phyloP scores from a whole-genome alignment of 768 basidiomycete species.

The Exsudoporus frostii region DNA sequence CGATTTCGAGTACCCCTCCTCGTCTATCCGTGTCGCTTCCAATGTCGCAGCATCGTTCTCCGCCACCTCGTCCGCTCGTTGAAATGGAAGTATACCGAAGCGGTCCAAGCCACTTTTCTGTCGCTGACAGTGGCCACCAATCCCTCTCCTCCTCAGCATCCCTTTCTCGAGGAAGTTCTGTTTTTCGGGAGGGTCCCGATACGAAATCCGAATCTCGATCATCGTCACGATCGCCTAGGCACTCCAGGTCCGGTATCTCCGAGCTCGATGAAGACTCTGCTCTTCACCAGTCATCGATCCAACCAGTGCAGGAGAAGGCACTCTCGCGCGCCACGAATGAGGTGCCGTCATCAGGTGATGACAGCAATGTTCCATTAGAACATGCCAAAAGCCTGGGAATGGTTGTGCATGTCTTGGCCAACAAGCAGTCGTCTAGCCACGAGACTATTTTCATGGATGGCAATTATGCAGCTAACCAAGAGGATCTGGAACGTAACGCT shows the following conservation, averaged over 20 bases:
- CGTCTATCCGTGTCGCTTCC: slow-evolving; percentile 16
- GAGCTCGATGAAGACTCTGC: slow-evolving; percentile 17
- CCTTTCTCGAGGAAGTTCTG: slow-evolving; percentile 28
- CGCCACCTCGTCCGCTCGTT: slow-evolving; percentile 18
- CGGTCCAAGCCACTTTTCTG: slow-evolving; percentile 1
- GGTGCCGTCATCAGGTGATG: slow-evolving; percentile 9
- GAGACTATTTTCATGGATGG: slow-evolving; percentile 22
- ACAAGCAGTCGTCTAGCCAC: slow-evolving; percentile 21
- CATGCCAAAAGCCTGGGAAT: slow-evolving; percentile 19
- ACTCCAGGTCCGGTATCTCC: slow-evolving; percentile 28
- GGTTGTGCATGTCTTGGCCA: slow-evolving; percentile 7
- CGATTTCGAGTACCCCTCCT: slow-evolving; percentile 34
- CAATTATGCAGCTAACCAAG: slow-evolving; percentile 11
- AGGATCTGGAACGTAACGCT: slow-evolving; percentile 11
- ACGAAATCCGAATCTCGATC: slow-evolving; percentile 43
- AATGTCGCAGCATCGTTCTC: slow-evolving; percentile 21
- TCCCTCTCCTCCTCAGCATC: slow-evolving; percentile 18
- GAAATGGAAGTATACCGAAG: slow-evolving; percentile 6
- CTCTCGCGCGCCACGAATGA: slow-evolving; percentile 17
- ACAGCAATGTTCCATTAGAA: slow-evolving; percentile 17
- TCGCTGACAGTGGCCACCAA: slow-evolving; percentile 12
- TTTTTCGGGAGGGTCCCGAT: slow-evolving; percentile 29
- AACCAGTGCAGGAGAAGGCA: slow-evolving; percentile 36
- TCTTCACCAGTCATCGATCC: slow-evolving; percentile 18
- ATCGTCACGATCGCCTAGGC: slow-evolving; percentile 51